Evolutionary conservation across 495 filamentous ascomycete species (phyloP), one percentile per base, ranked within the genome.

Genomic region (Aspergillus sparsus): DNA sequence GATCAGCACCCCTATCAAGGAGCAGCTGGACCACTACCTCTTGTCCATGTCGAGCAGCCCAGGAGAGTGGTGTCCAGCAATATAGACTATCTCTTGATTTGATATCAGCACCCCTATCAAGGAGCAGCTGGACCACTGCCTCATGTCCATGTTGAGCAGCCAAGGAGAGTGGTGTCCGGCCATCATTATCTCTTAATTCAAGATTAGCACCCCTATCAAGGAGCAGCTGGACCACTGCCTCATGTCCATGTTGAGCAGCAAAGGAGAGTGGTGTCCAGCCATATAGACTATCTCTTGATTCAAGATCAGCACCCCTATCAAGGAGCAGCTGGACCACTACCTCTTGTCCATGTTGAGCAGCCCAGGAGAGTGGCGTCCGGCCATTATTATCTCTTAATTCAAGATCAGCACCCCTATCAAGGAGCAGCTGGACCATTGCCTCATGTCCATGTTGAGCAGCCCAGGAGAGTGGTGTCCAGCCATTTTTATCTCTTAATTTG

Each of bases 351-450:
- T 57, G 32, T 1, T 11, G 44, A 2, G 33, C 21, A 6, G 55
- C 55, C 55, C 44, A 58, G 21, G 31, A 39, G 4, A 58, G 27
- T 39, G 55, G 45, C 4, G 55, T 58, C 32, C 45, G 45, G 18
- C 55, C 55, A 9, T 39, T 13, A 7, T 35, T 35, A 9, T 36
- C 47, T 50, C 9, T 32, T 13, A 16, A 32, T 7, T 47, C 18
- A 16, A 27, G 47, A 9, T 50, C n/a, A 11, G 47, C 10, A 3
- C 31, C 47, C 1, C 10, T 3, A 32, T 50, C 47, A 8, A 12
- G 21, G 37, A 41, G 37, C 37, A 41, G 10, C 37, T 41, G 10
- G 11, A 9, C 37, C 11, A 41, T 7, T n/a, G 4, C 11, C 10
- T 41, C 37, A 41, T 9, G 10, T n/a, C 37, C 37, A 8, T 41